These are phyloP conservation scores for Penicillium brevicompactum DNA, from an alignment of 2,329 filamentous ascomycete species.

Conservation along the genomic window DNA sequence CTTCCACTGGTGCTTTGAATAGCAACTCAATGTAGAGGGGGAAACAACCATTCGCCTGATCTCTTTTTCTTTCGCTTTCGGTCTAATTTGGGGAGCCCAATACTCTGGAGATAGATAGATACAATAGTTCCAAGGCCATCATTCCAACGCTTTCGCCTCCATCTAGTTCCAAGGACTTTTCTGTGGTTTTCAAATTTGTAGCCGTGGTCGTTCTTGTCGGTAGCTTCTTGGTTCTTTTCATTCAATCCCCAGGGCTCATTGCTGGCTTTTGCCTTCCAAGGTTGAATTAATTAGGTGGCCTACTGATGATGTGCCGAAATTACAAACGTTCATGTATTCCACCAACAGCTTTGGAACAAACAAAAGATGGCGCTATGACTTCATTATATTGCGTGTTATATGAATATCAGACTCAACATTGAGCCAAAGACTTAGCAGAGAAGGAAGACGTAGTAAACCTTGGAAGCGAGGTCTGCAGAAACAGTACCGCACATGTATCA, in stretches of 20 bases:
- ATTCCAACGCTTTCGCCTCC: too few relatives aligned
- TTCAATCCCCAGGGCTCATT: too few relatives aligned
- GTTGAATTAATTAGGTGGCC: too few relatives aligned
- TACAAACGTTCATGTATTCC: too few relatives aligned
- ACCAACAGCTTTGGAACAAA: too few relatives aligned
- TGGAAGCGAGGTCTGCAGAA: not conserved
- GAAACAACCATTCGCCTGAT: slow-evolving; percentile 25
- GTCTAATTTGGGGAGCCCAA: not conserved
- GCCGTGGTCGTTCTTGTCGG: too few relatives aligned
- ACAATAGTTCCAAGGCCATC: too few relatives aligned
- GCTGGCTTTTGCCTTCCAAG: too few relatives aligned
- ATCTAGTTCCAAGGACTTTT: too few relatives aligned
- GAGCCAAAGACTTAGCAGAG: not conserved
- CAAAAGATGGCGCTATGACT: not conserved
- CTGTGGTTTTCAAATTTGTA: too few relatives aligned
- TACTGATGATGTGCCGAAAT: too few relatives aligned
- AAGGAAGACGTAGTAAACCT: not conserved
- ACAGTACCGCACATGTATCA: not conserved
- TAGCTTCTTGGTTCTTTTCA: too few relatives aligned
- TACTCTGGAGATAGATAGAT: not conserved
- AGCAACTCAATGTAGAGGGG: slow-evolving; percentile 14
- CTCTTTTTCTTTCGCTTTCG: slow-evolving; percentile 1
- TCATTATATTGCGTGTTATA: not conserved
- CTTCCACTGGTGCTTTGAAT: slow-evolving; percentile 12
- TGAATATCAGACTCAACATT: not conserved